Base-by-base conservation (phyloP, 2,329 filamentous ascomycete genomes). In the Colletotrichum lini region DNA sequence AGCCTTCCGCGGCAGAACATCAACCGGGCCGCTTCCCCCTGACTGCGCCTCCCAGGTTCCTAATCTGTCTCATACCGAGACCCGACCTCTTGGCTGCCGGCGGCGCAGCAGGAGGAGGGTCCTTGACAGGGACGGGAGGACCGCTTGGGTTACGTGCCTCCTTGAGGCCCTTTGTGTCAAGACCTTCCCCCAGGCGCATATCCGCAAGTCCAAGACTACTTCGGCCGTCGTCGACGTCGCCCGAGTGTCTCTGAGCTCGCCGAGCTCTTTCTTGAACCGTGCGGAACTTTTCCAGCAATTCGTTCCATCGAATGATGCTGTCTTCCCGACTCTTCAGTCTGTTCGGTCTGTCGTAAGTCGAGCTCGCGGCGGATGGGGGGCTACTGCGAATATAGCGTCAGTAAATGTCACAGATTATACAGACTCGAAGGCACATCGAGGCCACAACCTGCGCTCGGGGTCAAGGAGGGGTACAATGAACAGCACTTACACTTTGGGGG, bases 271-370 rank as follows among this genome's bases (percentile, higher is more conserved):
- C 96, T 78, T 99, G 96, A 2, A 97, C 96, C 63, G 88, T 90
- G 75, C 94, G 93, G 83, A 99, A 99, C 79, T 98, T 98, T 74
- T 99, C 96, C 6, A 99, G 88, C 45, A 99, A 87, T 76, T 99
- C 96, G 3, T 89, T 90, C 96, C 96, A 99, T 66, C 93, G 92
- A 76, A 99, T 97, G 44, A 90, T 91, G 65, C 90, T 90, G 66
- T 98, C 95, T 74, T 97, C 94, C 66, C 95, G 88, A 59, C 89
- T 90, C 80, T 89, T 98, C 87, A 98, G 87, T 72, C 95, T 88
- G 75, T 93, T 96, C 42, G 92, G 88, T 71, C 93, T 87, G 76
- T 95, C 92, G 80, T 92, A 94, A 74, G 84, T 88, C 69, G 90
- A 87, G 57, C 82, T 83, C 52, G 83, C 81, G 15, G 88, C 80